Conservation (phyloP, 208 protist genomes). For the Crithidia expoeki region DNA sequence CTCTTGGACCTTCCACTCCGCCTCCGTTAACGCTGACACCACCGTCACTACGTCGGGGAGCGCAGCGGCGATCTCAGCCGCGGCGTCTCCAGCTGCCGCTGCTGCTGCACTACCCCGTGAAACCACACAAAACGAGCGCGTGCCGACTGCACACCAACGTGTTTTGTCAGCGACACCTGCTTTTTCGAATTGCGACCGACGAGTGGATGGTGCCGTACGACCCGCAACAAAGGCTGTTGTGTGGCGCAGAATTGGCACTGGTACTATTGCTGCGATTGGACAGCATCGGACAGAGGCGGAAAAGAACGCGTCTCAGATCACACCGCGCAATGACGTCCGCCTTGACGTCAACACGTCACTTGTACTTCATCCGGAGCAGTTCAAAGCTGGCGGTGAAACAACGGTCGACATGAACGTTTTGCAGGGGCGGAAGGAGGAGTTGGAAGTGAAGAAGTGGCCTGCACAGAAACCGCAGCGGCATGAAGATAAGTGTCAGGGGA, state of each 20-base stretch:
- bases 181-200: background rate
- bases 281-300: background rate
- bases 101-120: slow-evolving; percentile 12
- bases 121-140: no score
- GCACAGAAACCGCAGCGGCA: background rate
- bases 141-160: background rate
- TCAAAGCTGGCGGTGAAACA: no score
- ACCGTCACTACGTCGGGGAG: background rate
- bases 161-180: background rate
- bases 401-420: no score
- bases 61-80: background rate
- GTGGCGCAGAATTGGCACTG: slow-evolving; percentile 23
- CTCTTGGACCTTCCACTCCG: slow-evolving; percentile 55
- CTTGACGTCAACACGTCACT: slow-evolving; percentile 6
- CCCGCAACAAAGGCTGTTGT: slow-evolving; percentile 21
- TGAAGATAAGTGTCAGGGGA: background rate
- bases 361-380: background rate
- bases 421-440: no score
- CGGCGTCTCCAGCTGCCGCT: background rate
- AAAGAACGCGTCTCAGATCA: background rate
- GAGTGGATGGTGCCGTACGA: background rate
- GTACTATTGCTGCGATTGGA: background rate
- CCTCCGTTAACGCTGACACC: slow-evolving; percentile 1
- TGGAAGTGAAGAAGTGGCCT: background rate
- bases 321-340: background rate